These are phyloP conservation scores for Yueomyces sp. DNA, from an alignment of 805 yeast species.

Conservation along the genomic window DNA sequence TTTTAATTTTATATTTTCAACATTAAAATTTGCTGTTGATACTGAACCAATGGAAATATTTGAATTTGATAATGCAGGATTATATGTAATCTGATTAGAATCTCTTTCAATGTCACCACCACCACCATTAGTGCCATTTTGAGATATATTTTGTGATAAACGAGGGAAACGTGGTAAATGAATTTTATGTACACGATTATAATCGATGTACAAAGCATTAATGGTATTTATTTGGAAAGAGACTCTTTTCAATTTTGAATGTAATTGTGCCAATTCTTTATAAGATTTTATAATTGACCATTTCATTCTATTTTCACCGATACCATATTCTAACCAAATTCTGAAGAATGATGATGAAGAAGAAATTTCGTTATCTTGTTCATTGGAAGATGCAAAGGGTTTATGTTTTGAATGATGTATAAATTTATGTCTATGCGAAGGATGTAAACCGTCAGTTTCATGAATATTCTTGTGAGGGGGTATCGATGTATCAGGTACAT, in stretches of 20 bases:
- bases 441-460: neutral
- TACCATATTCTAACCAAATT: slow-evolving; percentile 81
- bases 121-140: neutral
- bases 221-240: slow-evolving; percentile 30
- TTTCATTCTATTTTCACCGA: slow-evolving; percentile 60
- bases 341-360: slow-evolving; percentile 24
- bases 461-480: neutral
- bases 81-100: neutral
- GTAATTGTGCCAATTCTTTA: slow-evolving; percentile 59
- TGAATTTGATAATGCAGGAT: neutral
- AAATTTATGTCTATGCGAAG: neutral
- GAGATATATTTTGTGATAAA: slow-evolving; percentile 7
- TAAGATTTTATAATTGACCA: slow-evolving; percentile 72
- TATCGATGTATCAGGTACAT: neutral
- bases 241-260: slow-evolving; percentile 49
- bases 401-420: neutral
- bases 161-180: slow-evolving; percentile 21
- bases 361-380: neutral
- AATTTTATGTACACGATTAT: slow-evolving; percentile 13
- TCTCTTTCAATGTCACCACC: neutral
- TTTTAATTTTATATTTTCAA: slow-evolving; percentile 13
- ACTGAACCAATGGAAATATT: too few relatives aligned
- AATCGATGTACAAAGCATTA: slow-evolving; percentile 16
- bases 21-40: slow-evolving; percentile 1
- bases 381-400: neutral